These are phyloP conservation scores for Neopestalotiopsis rosae DNA, from an alignment of 2,329 filamentous ascomycete species.

Conservation along the genomic window DNA sequence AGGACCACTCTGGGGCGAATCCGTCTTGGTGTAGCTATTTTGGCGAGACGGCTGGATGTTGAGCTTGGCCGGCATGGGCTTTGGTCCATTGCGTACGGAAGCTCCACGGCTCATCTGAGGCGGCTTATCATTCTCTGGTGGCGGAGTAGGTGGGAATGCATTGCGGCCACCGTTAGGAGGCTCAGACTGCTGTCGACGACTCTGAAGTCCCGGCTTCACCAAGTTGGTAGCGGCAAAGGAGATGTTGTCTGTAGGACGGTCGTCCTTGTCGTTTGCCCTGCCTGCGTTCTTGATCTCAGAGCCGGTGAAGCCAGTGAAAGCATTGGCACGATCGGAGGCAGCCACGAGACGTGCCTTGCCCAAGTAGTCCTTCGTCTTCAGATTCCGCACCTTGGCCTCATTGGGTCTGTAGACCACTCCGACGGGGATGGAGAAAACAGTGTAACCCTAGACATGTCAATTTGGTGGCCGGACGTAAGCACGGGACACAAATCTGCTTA, in stretches of 20 bases:
- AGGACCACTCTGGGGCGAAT: conserved; percentile 47
- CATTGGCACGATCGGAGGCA: conserved; percentile 79
- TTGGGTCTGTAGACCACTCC: conserved; percentile 95
- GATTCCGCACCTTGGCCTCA: conserved; percentile 96
- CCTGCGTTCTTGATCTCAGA: conserved; percentile 77
- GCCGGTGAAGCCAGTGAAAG: conserved; percentile 81
- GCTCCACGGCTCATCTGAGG: conserved; percentile 55
- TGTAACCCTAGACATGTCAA: conserved; percentile 75
- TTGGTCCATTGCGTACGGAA: conserved; percentile 67
- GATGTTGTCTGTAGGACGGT: conserved; percentile 81
- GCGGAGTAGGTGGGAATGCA: conserved; percentile 92
- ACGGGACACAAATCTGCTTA: conserved; percentile 46
- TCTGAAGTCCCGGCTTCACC: conserved; percentile 83
- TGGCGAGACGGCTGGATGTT: conserved; percentile 60
- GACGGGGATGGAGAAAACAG: conserved; percentile 97
- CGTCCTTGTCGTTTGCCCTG: conserved; percentile 69
- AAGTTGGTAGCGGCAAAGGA: conserved; percentile 93
- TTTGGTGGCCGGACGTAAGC: conserved; percentile 23
- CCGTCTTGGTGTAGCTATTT: conserved; percentile 61
- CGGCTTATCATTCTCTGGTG: conserved; percentile 81
- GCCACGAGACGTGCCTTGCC: conserved; percentile 95
- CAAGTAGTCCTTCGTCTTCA: conserved; percentile 97
- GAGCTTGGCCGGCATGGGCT: conserved; percentile 65
- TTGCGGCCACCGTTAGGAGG: conserved; percentile 79
- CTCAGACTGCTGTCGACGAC: conserved; percentile 84